Evolutionary conservation across 2,329 filamentous ascomycete genomes (phyloP), one percentile per base, ranked within the genome.

Genomic region (Huntiella moniliformis): DNA sequence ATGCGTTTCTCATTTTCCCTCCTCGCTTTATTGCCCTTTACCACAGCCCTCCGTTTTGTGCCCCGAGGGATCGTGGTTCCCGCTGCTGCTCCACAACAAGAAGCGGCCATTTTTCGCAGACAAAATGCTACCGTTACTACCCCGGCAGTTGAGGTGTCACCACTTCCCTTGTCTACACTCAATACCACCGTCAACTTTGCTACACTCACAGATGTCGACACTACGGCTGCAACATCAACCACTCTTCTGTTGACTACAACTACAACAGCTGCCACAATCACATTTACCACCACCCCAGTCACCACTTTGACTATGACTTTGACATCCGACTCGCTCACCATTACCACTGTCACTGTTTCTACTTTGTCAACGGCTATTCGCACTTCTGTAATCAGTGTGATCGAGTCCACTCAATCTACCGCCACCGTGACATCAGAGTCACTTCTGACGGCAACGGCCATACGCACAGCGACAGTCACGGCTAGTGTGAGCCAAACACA

Each of bases 151-250:
- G 33, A 47, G 33, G 39, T 47, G 4, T 46, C 47, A 4, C 47
- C 47, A 12, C 35, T 43, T 4, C 47, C 47, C 12, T 44, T 49
- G 6, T 46, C 47, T 13, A 38, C 40, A 5, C 44, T 49, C n/a
- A 46, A 49, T 32, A 43, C 40, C 11, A 49, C 43, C 6, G 47
- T 49, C 17, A 37, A 49, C 33, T 49, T 49, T 40, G 44, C 44
- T 15, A 47, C 45, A n/a, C 32, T 47, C 40, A 35, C 33, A 4
- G n/a, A n/a, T 15, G 22, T n/a, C 17, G n/a, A 10, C 15, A 44
- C 42, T 22, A 44, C 42, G 34, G 44, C 10, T 7, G 11, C 11
- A 15, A 31, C 22, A 13, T 33, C 35, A 12, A 18, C 16, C 6
- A 28, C 36, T 13, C 44, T 35, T 12, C 22, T 15, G 22, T 17